phyloP scores from a whole-genome alignment of 306 rosid genomes.

The Corylus heterophylla region DNA sequence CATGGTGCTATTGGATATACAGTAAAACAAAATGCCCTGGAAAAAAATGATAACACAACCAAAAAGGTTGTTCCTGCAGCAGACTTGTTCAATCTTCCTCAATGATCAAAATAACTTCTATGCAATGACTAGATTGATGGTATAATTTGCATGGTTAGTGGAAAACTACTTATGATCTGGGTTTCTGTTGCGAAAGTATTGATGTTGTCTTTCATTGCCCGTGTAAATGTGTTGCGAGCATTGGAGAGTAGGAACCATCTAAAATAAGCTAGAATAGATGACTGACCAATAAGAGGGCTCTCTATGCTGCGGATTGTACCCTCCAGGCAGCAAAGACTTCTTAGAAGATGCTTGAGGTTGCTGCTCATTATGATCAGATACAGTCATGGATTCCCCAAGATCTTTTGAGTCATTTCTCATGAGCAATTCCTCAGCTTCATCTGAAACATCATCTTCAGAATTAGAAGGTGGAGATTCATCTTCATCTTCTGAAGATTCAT shows the following conservation, averaged over 20 bases:
- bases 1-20: not conserved
- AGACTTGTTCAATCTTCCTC: not conserved
- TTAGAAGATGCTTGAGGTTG: conserved; percentile 40
- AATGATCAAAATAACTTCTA: not conserved
- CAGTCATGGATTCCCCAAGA: conserved; percentile 27
- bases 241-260: not conserved
- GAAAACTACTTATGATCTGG: not conserved
- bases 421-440: conserved; percentile 60
- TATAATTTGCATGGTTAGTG: not conserved
- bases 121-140: not conserved
- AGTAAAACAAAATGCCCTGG: not conserved
- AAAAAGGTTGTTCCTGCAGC: not conserved
- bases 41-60: not conserved
- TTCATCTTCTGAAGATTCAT: conserved; percentile 63
- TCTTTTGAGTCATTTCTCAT: conserved; percentile 37
- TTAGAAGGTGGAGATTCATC: conserved; percentile 46
- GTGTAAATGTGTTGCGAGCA: not conserved
- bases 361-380: conserved; percentile 32
- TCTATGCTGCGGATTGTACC: conserved; percentile 78
- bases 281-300: conserved; percentile 84
- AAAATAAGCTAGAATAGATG: conserved; percentile 12
- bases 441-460: conserved; percentile 69
- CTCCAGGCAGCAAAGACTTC: conserved; percentile 68
- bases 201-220: not conserved
- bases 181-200: not conserved